Evolutionary conservation across 2,329 filamentous ascomycete species (phyloP), one percentile per base, ranked within the genome.

Genomic region (Colletotrichum cordylinicola): DNA sequence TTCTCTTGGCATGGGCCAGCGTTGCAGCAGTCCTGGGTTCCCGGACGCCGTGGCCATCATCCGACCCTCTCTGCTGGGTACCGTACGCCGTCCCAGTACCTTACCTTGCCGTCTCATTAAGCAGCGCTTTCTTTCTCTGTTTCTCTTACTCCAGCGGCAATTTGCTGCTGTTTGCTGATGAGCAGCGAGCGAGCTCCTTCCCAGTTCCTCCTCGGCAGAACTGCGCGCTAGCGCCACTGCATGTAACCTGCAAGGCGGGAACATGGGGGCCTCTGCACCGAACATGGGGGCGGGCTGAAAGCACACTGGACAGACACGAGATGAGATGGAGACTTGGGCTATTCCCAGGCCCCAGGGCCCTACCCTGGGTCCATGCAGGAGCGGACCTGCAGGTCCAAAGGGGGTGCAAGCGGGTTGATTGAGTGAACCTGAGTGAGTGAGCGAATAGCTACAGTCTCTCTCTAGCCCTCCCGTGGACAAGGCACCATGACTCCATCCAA

Each of bases 241-340:
- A 73, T 67, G 72, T 72, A 75, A 75, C 67, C 69, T 75, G 70
- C 73, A 68, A 64, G 64, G 43, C 73, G 73, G 73, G 70, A 73
- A 73, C 69, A 37, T 67, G 73, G 43, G 68, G 29, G 21, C n/a
- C 61, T 35, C 61, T 35, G 31, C 18, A 24, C 35, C 35, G 31
- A 27, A 24, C 31, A 70, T 21, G 31, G 60, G 24, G 43, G 9
- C 31, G 33, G 31, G 61, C 67, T 69, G 67, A 61, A 29, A 37
- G 55, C 60, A 33, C 58, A 61, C 29, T 61, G 58, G 58, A 27
- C 33, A 58, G 58, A 60, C 35, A 43, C 68, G 73, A 75, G 73
- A 75, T 75, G 73, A 75, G 70, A 75, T 68, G 73, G 73, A 65
- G 64, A 58, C 27, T 31, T 12, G 27, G 58, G 58, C 58, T 12